Evolutionary conservation across 2,329 filamentous ascomycete species (phyloP).

Genomic region (Apiospora saccharicola): DNA sequence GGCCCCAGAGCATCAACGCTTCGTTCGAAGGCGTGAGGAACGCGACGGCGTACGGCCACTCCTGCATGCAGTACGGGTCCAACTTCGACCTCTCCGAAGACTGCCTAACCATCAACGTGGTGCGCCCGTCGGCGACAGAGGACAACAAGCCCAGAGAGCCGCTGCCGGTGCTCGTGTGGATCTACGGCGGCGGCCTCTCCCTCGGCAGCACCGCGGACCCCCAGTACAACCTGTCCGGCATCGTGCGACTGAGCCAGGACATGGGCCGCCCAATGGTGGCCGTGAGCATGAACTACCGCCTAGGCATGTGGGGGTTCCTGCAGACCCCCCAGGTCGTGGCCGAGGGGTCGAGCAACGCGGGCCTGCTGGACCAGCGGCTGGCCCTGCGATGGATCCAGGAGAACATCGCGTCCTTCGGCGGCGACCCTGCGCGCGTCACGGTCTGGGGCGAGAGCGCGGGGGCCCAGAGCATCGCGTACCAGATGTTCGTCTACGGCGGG

Average conservation of each 20-base stretch:
- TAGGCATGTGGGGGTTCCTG: slow-evolving; percentile 55
- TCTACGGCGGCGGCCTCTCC: slow-evolving; percentile 55
- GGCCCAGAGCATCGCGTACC: slow-evolving; percentile 24
- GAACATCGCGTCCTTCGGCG: slow-evolving; percentile 60
- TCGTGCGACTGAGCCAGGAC: slow-evolving; percentile 61
- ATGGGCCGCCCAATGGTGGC: slow-evolving; percentile 57
- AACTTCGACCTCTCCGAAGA: slow-evolving; percentile 56
- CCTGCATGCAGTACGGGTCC: slow-evolving; percentile 55
- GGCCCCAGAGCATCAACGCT: slow-evolving; percentile 47
- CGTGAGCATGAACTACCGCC: slow-evolving; percentile 50
- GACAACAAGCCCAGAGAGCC: slow-evolving; percentile 42
- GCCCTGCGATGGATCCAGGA: slow-evolving; percentile 60
- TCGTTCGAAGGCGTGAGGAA: slow-evolving; percentile 48
- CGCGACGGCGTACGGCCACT: slow-evolving; percentile 52
- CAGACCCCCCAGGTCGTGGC: slow-evolving; percentile 55
- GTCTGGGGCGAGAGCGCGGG: slow-evolving; percentile 63
- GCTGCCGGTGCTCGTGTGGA: slow-evolving; percentile 55
- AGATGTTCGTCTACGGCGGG: slow-evolving; percentile 60
- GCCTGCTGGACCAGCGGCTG: slow-evolving; percentile 58
- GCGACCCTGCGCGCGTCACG: slow-evolving; percentile 58
- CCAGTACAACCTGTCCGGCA: slow-evolving; percentile 58
- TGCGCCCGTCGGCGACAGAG: slow-evolving; percentile 46
- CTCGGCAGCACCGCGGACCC: slow-evolving; percentile 57
- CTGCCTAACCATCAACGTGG: slow-evolving; percentile 53
- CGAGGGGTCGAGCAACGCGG: slow-evolving; percentile 52